Base-by-base conservation (phyloP, 1,284 basidiomycete genomes). In the Puccinia coronata region DNA sequence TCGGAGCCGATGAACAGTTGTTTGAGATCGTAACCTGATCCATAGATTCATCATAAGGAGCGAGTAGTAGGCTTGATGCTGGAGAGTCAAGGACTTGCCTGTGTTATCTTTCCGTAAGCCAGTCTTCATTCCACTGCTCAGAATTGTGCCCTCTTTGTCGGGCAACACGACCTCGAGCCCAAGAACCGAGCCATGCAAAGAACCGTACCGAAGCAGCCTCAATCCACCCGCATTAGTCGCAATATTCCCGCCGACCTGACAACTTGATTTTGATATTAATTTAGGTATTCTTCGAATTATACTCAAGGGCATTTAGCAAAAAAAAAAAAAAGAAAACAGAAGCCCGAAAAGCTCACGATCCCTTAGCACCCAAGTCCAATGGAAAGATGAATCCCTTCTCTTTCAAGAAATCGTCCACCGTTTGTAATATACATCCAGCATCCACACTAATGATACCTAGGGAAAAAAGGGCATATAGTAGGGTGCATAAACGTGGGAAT, bases 1-100 rank as follows among this genome's bases (percentile, higher is more conserved):
- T 99, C 97, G 14, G 93, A 92, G 28, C 97, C 97, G 84, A 99
- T 98, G 87, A 99, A 99, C 9, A 99, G 90, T 86, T 99, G 97
- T 87, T 99, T 99, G 72, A 99, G 89, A 86, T 99, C 97, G 86
- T 98, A 96, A n/a, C 96, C 95, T 95, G 36, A 74, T 75, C 80
- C 57, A 72, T 31, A 39, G n/a, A 47, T 41, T 16, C 11, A 23
- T 47, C 23, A 59, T 75, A 14, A 59, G 71, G 18, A 53, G 36
- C 28, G 31, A 49, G n/a, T 16, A n/a, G 16, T 23, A 5, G 31
- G 16, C 18, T 53, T 72, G 31, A 55, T 34, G 20, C 49, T 43
- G 47, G 63, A 72, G 6, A 49, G 63, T 25, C 2, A 9, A 39
- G 51, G 31, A 85, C 89, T 82, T 81, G 92, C 95, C 96, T 1